phyloP scores from a whole-genome alignment of 2,329 filamentous ascomycete species.

The Xylariaceae sp. region DNA sequence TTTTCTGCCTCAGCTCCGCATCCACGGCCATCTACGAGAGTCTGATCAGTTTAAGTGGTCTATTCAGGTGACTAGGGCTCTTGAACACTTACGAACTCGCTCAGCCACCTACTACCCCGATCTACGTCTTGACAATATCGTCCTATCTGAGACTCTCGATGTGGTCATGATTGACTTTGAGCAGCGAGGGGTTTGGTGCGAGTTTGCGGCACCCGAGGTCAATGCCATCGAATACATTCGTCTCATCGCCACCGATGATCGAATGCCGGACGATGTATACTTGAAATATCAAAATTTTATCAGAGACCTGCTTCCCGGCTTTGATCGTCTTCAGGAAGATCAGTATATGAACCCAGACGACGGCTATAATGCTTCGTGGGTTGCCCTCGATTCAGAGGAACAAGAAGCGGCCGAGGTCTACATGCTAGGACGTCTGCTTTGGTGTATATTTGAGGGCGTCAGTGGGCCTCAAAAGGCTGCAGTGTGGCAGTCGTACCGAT shows the following conservation, averaged over 20 bases:
- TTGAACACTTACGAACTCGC: constrained; percentile 55
- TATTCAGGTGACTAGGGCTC: constrained; percentile 56
- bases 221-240: constrained; percentile 64
- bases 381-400: constrained; percentile 55
- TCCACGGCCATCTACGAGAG: constrained; percentile 51
- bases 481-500: constrained; percentile 64
- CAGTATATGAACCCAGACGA: constrained; percentile 53
- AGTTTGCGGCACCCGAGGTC: constrained; percentile 65
- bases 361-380: constrained; percentile 64
- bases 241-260: constrained; percentile 57
- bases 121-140: constrained; percentile 64
- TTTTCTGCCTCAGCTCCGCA: constrained; percentile 56
- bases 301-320: constrained; percentile 52
- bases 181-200: constrained; percentile 67
- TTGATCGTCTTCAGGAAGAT: constrained; percentile 50
- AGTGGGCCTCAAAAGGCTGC: constrained; percentile 62
- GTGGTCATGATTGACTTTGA: constrained; percentile 67
- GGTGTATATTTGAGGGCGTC: constrained; percentile 67
- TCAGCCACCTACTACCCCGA: constrained; percentile 61
- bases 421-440: constrained; percentile 66
- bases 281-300: constrained; percentile 51
- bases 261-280: constrained; percentile 48
- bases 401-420: constrained; percentile 66
- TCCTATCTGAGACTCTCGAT: constrained; percentile 54
- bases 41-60: constrained; percentile 60